A percentile compares a stretch with the other conserved stretches of the same genome.
Evolutionary conservation across 257 asterid species (phyloP).

Genomic region (Penstemon eatonii): DNA sequence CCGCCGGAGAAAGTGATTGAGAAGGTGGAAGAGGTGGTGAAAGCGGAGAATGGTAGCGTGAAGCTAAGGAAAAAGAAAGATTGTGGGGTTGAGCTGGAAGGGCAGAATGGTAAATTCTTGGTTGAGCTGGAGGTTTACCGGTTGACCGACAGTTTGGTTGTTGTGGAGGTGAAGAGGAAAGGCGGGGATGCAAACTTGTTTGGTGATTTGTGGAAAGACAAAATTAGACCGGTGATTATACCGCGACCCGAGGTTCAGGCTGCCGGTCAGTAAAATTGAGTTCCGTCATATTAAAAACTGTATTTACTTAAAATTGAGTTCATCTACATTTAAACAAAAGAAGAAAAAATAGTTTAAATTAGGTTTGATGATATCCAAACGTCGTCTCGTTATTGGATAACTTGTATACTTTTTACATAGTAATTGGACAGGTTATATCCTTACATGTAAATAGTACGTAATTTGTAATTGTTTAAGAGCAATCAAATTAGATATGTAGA

Average conservation of each 20-base stretch:
- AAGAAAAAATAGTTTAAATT: no score
- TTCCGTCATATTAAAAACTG: neutral
- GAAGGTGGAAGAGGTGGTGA: slow-evolving; percentile 40
- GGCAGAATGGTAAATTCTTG: slow-evolving; percentile 37
- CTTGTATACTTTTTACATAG: no score
- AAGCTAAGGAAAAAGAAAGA: slow-evolving; percentile 39
- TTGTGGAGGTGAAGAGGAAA: slow-evolving; percentile 46
- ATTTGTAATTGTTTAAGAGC: no score
- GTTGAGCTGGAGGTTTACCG: slow-evolving; percentile 42
- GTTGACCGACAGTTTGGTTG: slow-evolving; percentile 36
- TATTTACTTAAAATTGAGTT: no score
- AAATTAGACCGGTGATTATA: slow-evolving; percentile 43
- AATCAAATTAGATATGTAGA: no score
- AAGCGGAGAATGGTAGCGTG: slow-evolving; percentile 31
- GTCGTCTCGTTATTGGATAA: no score
- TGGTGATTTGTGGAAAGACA: slow-evolving; percentile 39
- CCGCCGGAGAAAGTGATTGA: slow-evolving; percentile 38
- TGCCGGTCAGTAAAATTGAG: slow-evolving; percentile 2
- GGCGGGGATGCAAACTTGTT: slow-evolving; percentile 28
- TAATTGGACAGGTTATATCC: no score
- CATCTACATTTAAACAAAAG: no score
- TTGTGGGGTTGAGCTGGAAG: slow-evolving; percentile 49
- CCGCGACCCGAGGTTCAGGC: slow-evolving; percentile 23
- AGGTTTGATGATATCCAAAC: no score
- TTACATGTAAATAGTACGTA: no score